Evolutionary conservation across 192 early-diverging fungal species (phyloP).

Genomic region (Coemansia sp.): DNA sequence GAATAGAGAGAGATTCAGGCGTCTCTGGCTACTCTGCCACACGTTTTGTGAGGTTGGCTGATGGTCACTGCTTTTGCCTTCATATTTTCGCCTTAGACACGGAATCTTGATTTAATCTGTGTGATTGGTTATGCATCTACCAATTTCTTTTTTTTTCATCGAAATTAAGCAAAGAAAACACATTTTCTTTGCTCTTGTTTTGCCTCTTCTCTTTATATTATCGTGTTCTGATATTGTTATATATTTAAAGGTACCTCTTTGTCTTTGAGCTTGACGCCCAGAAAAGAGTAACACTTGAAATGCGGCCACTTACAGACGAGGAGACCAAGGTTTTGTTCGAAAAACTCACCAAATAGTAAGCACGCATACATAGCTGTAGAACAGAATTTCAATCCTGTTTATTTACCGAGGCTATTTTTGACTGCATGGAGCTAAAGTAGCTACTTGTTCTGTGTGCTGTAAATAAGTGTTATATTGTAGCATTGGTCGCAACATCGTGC

Average conservation of each 20-base stretch:
- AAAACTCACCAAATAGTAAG: slow-evolving; percentile 92
- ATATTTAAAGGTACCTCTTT: not conserved
- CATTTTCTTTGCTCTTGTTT: not conserved
- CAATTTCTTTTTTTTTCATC: not conserved
- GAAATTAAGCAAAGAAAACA: not conserved
- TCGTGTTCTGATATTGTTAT: not conserved
- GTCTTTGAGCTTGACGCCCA: not conserved
- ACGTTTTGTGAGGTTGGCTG: not conserved
- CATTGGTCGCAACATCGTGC: slow-evolving; percentile 94
- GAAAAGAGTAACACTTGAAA: slow-evolving; percentile 28
- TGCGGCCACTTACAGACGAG: slow-evolving; percentile 96
- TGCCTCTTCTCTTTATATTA: not conserved
- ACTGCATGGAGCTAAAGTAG: not conserved
- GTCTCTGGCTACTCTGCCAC: not conserved
- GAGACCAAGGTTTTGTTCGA: slow-evolving; percentile 97
- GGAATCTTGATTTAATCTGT: no score
- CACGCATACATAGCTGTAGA: not conserved
- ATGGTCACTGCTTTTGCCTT: slow-evolving; percentile 4
- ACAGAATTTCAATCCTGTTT: not conserved
- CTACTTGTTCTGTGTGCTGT: not conserved
- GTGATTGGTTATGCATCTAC: not conserved
- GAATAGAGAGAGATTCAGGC: slow-evolving; percentile 2
- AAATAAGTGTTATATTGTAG: slow-evolving; percentile 39
- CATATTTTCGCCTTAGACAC: no score
- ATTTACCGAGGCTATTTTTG: not conserved